Evolutionary conservation across 1,284 basidiomycete genomes (phyloP), one percentile per base, ranked within the genome.

Genomic region (Leccinum insigne): DNA sequence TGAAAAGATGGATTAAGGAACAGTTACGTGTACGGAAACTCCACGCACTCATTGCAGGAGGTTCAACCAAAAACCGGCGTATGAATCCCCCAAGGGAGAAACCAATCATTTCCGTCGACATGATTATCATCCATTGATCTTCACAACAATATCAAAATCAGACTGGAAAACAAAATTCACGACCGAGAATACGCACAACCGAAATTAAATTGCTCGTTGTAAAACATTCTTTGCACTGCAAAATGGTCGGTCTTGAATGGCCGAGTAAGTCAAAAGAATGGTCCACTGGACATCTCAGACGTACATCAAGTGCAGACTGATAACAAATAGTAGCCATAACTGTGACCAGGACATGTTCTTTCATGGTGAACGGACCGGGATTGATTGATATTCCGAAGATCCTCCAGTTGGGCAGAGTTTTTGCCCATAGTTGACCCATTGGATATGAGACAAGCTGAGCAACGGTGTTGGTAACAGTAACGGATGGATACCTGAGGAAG

Each of bases 101-200:
- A 1, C 95, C 95, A 56, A 95, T 90, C 67, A 96, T 81, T 74
- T 96, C 92, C 0, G 93, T 92, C 9, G 93, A 90, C 80, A 98
- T 87, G 32, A 94, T 85, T 47, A 96, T 77, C 75, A 96, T 83
- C 83, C 89, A 88, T 83, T 91, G 86, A 85, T 89, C 80, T 78
- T 73, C 85, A 87, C 69, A 84, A 84, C 74, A 82, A 87, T 54
- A 70, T 80, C 72, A 61, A 18, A 4, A n/a, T 18, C 18, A 42
- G 4, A 42, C 40, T 16, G 35, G 26, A 29, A 44, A 5, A 38
- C 10, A 26, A n/a, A 7, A 21, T n/a, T 4, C n/a, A 5, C 13
- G 40, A 42, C 11, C 7, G 10, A 29, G n/a, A 16, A 44, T n/a
- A 72, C 72, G 21, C 29, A 87, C 85, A 92, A 64, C 80, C 72